Percentiles rank a stretch among this genome's conserved stretches.
These are phyloP conservation scores for Excoecaria agallocha DNA, from an alignment of 345 rosid species.

Conservation along the genomic window DNA sequence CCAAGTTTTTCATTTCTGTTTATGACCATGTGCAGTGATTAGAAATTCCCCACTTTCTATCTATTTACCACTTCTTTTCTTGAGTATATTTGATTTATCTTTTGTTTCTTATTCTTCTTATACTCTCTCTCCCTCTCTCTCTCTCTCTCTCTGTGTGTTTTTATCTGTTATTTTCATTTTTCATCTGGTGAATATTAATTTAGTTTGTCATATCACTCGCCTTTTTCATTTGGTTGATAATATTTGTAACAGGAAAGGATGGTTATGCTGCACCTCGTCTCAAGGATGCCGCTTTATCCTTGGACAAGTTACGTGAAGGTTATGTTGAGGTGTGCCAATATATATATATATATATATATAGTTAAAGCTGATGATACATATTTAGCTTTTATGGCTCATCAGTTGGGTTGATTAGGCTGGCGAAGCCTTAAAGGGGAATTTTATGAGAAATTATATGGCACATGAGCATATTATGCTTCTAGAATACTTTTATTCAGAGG, in stretches of 20 bases:
- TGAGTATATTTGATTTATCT: not conserved
- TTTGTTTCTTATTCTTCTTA: not conserved
- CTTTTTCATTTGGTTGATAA: not conserved
- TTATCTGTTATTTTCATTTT: not conserved
- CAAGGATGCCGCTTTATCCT: conserved; percentile 88
- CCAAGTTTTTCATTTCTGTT: not conserved
- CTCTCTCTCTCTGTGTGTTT: not conserved
- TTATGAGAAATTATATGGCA: not conserved
- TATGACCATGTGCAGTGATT: not conserved
- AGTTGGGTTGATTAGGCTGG: not conserved
- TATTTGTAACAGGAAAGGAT: conserved; percentile 51
- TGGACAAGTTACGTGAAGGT: conserved; percentile 81
- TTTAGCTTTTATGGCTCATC: not conserved
- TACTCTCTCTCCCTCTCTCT: too few species aligned
- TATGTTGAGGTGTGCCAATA: conserved; percentile 66
- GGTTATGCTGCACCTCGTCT: conserved; percentile 99
- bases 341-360: not conserved
- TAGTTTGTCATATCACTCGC: not conserved
- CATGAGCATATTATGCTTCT: not conserved
- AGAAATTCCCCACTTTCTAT: not conserved
- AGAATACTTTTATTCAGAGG: not conserved
- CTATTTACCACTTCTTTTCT: not conserved
- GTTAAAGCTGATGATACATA: not conserved
- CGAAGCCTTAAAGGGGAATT: not conserved
- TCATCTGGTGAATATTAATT: not conserved